Base-by-base conservation (phyloP, 768 basidiomycete genomes). In the Boletus barrowsii region DNA sequence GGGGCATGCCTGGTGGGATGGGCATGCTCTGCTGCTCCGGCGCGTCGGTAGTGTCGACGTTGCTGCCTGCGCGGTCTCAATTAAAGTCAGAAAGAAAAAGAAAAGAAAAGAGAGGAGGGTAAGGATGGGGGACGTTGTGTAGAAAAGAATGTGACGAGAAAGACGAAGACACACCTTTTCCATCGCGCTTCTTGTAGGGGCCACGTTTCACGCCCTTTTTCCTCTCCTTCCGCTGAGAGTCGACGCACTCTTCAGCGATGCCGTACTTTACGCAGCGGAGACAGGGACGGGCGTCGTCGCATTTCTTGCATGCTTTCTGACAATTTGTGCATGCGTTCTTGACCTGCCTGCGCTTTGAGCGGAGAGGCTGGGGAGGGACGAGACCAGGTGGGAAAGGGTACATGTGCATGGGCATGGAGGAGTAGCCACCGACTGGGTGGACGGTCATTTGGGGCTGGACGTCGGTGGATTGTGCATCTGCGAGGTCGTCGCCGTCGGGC, bases 161-260 rank as follows among this genome's bases (percentile, higher is more conserved):
- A 61, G 68, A 65, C 67, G 48, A 59, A 68, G 58, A 72, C 84
- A 72, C 68, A 90, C 88, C 82, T 81, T 87, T 89, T 81, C 83
- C 84, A 88, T 90, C 88, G 84, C 88, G 88, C 84, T 91, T 92
- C 90, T 91, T 91, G 87, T 92, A 92, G 72, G 90, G 90, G 42
- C 89, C 89, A 66, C 89, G 76, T 77, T 90, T 92, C 62, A 90
- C 79, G 60, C 89, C 89, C 69, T 89, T 90, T 71, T 90, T 90
- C 65, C 93, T 82, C 74, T 96, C 93, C 76, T 95, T 96, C 69
- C 93, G 81, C 71, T 89, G 86, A 30, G 93, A 93, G 75, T 94
- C 90, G 60, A 91, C 76, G 67, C 94, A 97, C 66, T 88, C 87
- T 66, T 93, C 89, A 45, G 84, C 80, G 59, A 89, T 80, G 64